phyloP scores from a whole-genome alignment of 1,284 basidiomycete genomes.

The Cryptococcus floricola region DNA sequence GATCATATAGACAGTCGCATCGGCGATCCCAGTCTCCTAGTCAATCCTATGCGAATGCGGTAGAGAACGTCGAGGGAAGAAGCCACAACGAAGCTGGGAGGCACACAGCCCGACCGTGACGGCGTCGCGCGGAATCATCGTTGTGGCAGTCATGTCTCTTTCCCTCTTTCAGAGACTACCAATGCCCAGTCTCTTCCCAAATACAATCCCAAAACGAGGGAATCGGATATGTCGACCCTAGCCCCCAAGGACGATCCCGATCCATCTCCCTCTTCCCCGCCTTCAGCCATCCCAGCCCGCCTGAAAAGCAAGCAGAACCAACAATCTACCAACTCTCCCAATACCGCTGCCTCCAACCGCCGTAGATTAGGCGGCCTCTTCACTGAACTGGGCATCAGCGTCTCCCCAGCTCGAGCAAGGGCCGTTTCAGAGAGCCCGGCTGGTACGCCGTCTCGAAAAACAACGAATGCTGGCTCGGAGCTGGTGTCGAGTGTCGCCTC shows the following conservation, averaged over 20 bases:
- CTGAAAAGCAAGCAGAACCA: conserved; percentile 11
- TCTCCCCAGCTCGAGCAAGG: background rate
- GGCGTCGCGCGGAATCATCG: background rate
- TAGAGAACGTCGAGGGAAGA: too few species aligned
- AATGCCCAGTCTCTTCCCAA: background rate
- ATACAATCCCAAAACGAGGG: background rate
- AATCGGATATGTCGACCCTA: too few species aligned
- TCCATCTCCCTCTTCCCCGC: background rate
- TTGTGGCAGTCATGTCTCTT: background rate
- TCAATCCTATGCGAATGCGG: too few species aligned
- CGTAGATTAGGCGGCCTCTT: conserved; percentile 22
- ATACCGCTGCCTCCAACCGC: conserved; percentile 21
- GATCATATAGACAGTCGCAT: too few species aligned
- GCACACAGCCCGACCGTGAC: too few species aligned
- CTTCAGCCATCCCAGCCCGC: background rate
- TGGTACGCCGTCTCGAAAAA: background rate
- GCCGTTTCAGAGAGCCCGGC: background rate
- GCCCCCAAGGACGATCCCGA: background rate
- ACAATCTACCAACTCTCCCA: conserved; percentile 23
- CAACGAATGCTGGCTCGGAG: too few species aligned
- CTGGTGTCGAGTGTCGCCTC: background rate
- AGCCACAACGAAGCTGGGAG: too few species aligned
- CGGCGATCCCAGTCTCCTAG: too few species aligned
- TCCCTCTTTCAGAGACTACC: background rate
- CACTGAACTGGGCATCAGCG: conserved; percentile 6